Evolutionary conservation across 805 yeast genomes (phyloP).

Genomic region (Saccharomyces paradoxus): DNA sequence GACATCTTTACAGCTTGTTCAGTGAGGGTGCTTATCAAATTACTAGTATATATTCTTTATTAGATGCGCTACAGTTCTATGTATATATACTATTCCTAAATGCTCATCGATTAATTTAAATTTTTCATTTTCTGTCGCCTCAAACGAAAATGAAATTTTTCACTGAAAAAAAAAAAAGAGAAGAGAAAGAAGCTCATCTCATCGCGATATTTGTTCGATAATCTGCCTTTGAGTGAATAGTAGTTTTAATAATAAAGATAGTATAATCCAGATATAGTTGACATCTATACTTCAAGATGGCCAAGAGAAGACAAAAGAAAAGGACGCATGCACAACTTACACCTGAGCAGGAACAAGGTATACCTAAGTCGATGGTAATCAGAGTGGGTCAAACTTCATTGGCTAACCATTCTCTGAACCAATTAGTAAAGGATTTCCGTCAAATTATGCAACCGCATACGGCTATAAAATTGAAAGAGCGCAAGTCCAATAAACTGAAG

Average conservation of each 20-base stretch:
- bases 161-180: background rate
- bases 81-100: background rate
- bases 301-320: slow-evolving; percentile 58
- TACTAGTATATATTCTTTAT: background rate
- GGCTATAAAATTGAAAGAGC: slow-evolving; percentile 77
- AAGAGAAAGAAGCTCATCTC: slow-evolving; percentile 1
- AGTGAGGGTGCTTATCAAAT: background rate
- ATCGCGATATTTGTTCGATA: slow-evolving; percentile 10
- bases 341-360: slow-evolving; percentile 53
- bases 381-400: slow-evolving; percentile 54
- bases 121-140: background rate
- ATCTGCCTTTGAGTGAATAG: slow-evolving; percentile 1
- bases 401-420: slow-evolving; percentile 70
- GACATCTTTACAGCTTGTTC: background rate
- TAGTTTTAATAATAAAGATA: background rate
- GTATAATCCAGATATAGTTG: background rate
- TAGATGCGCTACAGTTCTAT: background rate
- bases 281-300: slow-evolving; percentile 30
- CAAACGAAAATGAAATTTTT: background rate
- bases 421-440: slow-evolving; percentile 80
- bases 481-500: slow-evolving; percentile 77
- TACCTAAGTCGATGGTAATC: slow-evolving; percentile 92
- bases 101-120: background rate
- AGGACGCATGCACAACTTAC: slow-evolving; percentile 75
- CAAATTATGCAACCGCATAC: slow-evolving; percentile 94